These are phyloP conservation scores for Sambucus nigra DNA, from an alignment of 129 eudicot species.

Conservation along the genomic window DNA sequence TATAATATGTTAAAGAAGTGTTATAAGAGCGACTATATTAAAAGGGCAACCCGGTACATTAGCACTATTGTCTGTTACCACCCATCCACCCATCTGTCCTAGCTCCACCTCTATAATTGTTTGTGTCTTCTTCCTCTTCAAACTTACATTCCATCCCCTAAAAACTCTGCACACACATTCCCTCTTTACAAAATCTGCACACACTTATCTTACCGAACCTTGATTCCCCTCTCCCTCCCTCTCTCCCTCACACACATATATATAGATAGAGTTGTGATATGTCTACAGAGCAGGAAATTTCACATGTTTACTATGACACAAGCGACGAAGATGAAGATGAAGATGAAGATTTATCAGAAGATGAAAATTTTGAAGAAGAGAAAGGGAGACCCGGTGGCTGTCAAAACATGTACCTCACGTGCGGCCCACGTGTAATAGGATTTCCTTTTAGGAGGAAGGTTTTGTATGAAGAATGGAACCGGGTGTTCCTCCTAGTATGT, in stretches of 20 bases:
- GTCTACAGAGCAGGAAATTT: constrained; percentile 28
- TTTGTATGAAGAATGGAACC: constrained; percentile 73
- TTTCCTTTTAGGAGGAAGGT: constrained; percentile 17
- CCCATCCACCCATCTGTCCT: constrained; percentile 1
- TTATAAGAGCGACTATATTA: background rate
- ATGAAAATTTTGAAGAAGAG: constrained; percentile 24
- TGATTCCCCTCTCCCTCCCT: background rate
- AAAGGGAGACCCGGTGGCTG: constrained; percentile 10
- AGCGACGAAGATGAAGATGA: constrained; percentile 13
- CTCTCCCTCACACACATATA: constrained; percentile 13
- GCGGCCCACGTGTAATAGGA: constrained; percentile 21
- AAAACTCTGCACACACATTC: constrained; percentile 26
- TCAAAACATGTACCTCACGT: constrained; percentile 2
- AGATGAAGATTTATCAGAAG: constrained; percentile 12
- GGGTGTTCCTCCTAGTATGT: constrained; percentile 59
- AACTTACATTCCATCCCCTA: background rate
- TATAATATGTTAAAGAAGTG: too few species aligned
- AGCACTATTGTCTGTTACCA: background rate
- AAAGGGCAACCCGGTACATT: constrained; percentile 22
- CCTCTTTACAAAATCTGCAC: background rate
- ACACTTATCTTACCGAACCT: background rate
- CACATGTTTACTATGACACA: constrained; percentile 19
- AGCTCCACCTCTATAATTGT: constrained; percentile 8
- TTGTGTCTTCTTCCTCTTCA: constrained; percentile 13
- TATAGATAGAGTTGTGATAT: constrained; percentile 1